Evolutionary conservation across 1,284 basidiomycete genomes (phyloP).

Genomic region (Trichosporon coremiiforme): DNA sequence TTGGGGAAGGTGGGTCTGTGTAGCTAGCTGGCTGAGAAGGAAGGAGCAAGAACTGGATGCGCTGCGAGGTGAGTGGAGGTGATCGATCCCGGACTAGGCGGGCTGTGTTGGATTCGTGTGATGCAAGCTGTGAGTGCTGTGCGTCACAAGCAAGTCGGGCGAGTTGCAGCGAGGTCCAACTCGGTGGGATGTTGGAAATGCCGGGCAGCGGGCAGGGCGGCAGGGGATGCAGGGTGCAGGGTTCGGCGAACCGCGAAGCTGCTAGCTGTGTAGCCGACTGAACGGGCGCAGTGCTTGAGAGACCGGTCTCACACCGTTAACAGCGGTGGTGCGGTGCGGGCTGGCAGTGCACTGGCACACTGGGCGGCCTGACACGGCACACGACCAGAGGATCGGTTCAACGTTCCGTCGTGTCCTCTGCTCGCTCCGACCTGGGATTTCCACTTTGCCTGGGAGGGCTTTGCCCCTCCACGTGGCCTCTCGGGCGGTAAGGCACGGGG

Average conservation of each 20-base stretch:
- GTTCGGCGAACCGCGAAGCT: conserved; percentile 2
- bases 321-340: not conserved
- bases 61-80: not conserved
- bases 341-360: not conserved
- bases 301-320: not conserved
- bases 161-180: not conserved
- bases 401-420: not conserved
- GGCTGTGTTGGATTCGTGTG: not conserved
- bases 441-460: not conserved
- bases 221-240: not conserved
- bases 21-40: not conserved
- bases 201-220: not conserved
- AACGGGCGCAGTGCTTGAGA: not conserved
- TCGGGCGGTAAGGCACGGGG: not conserved
- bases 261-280: not conserved
- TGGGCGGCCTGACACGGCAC: not conserved
- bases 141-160: not conserved
- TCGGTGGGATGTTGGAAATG: conserved; percentile 12
- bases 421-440: not conserved
- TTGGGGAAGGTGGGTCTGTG: not conserved
- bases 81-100: not conserved
- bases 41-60: not conserved
- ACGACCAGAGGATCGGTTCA: not conserved
- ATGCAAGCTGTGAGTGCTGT: not conserved
- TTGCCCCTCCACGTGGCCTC: not conserved